Evolutionary conservation across 768 basidiomycete genomes (phyloP).

Genomic region (Clitopilus passeckerianus): DNA sequence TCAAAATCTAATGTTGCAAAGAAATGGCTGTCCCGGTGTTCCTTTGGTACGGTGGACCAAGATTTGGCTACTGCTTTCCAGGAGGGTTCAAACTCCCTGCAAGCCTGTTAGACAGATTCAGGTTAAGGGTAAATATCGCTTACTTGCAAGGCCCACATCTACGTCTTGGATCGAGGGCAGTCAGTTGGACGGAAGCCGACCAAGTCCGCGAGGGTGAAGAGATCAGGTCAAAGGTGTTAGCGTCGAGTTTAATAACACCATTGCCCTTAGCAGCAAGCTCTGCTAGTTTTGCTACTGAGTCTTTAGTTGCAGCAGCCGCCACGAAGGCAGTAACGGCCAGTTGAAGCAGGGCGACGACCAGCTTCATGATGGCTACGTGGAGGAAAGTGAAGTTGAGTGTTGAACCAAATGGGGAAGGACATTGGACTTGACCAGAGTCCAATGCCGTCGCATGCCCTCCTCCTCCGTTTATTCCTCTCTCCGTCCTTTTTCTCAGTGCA

Average conservation of each 20-base stretch:
- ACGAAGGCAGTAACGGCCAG: constrained; percentile 22
- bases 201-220: constrained; percentile 75
- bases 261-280: constrained; percentile 66
- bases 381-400: constrained; percentile 22
- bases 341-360: constrained; percentile 21
- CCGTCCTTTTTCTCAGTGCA: constrained; percentile 92
- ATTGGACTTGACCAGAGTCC: constrained; percentile 1
- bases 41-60: constrained; percentile 62
- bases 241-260: constrained; percentile 80
- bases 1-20: constrained; percentile 92
- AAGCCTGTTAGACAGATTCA: not conserved
- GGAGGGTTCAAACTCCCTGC: constrained; percentile 80
- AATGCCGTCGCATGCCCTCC: constrained; percentile 76
- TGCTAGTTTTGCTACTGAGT: constrained; percentile 52
- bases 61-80: constrained; percentile 79
- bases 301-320: constrained; percentile 18
- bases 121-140: constrained; percentile 23
- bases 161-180: constrained; percentile 75
- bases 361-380: constrained; percentile 16
- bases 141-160: constrained; percentile 93
- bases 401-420: constrained; percentile 13
- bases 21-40: constrained; percentile 78
- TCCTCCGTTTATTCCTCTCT: constrained; percentile 88
- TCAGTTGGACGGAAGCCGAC: constrained; percentile 84
- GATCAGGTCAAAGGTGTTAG: constrained; percentile 71